Evolutionary conservation across 768 basidiomycete species (phyloP), one percentile per base, ranked within the genome.

Genomic region (Trametes elegans): DNA sequence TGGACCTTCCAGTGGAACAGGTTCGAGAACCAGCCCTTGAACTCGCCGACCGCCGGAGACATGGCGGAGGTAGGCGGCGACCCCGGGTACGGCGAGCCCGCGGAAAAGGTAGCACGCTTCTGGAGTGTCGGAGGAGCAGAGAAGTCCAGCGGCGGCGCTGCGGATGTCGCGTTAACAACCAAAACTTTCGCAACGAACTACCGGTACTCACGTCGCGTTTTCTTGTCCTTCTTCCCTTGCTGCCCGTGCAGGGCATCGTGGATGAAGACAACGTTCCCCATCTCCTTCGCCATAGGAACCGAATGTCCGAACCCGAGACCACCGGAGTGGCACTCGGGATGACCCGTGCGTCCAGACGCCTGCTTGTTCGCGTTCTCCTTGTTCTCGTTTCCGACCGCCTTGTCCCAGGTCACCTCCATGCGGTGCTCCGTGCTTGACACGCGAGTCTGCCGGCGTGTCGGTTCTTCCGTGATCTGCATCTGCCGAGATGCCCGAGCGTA

Each of bases 11-110:
- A 97, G 70, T 85, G 90, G 77, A 98, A 98, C 27, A 98, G 75
- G 62, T 90, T 96, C 19, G 92, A 90, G 72, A 98, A 95, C 95
- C 95, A 97, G 29, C 88, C 89, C 67, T 88, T 89, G 71, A 91
- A 84, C 69, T 91, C 90, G 53, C 86, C 86, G 13, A 88, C 86
- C 9, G 83, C 85, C n/a, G 88, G 88, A 14, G 88, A 83, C 43
- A 69, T 73, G 21, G 55, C 67, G 56, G 66, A 68, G 24, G 58
- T 73, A 55, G 60, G 75, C 49, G 62, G 71, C 18, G 76, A 73
- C 49, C 79, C 68, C 2, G 73, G 59, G 44, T 73, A 73, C 8
- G 84, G 82, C 8, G 85, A 83, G 9, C 74, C 73, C 43, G 73
- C 65, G 26, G 73, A 71, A 44, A 76, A 67, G 0, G 75, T 75